Percentiles rank a stretch among this genome's conserved stretches.
These are phyloP conservation scores for Plantago coronopus DNA, from an alignment of 305 asterid species.

Conservation along the genomic window DNA sequence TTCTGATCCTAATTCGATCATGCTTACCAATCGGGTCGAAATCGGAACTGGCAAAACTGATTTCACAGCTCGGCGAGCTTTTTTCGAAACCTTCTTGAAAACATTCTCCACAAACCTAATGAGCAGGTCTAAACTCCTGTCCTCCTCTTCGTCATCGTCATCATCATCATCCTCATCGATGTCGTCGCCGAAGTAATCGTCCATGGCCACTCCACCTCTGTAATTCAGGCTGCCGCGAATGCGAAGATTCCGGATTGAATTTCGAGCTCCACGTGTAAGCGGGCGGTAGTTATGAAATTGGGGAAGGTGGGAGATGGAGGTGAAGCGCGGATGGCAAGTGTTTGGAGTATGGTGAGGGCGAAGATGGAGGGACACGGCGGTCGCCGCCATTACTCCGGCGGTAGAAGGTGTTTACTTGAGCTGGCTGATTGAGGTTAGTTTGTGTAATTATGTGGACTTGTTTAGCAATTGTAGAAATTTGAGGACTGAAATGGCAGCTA, in stretches of 20 bases:
- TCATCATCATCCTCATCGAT: conserved; percentile 57
- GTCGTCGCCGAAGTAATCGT: conserved; percentile 37
- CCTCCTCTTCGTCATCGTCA: conserved; percentile 78
- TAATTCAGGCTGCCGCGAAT: conserved; percentile 29
- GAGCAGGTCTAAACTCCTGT: conserved; percentile 81
- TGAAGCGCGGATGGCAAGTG: conserved; percentile 18
- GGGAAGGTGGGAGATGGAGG: conserved; percentile 21
- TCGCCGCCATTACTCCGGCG: conserved; percentile 43
- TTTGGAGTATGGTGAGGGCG: conserved; percentile 19
- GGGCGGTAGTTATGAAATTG: conserved; percentile 4
- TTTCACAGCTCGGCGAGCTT: conserved; percentile 80
- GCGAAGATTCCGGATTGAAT: conserved; percentile 20
- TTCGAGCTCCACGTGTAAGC: conserved; percentile 24
- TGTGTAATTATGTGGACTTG: conserved; percentile 13
- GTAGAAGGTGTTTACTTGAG: conserved; percentile 21
- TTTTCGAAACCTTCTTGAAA: conserved; percentile 70
- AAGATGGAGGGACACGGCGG: conserved; percentile 27
- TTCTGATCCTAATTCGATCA: too few species aligned
- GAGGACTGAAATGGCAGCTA: not conserved
- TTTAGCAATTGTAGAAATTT: conserved; percentile 1
- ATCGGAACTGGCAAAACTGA: conserved; percentile 79
- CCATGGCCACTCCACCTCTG: conserved; percentile 44
- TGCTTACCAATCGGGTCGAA: conserved; percentile 62
- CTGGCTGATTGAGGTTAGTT: conserved; percentile 5
- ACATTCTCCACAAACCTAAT: conserved; percentile 78